These are phyloP conservation scores for Solanum hybrid DNA, from an alignment of 305 asterid species.

Conservation along the genomic window DNA sequence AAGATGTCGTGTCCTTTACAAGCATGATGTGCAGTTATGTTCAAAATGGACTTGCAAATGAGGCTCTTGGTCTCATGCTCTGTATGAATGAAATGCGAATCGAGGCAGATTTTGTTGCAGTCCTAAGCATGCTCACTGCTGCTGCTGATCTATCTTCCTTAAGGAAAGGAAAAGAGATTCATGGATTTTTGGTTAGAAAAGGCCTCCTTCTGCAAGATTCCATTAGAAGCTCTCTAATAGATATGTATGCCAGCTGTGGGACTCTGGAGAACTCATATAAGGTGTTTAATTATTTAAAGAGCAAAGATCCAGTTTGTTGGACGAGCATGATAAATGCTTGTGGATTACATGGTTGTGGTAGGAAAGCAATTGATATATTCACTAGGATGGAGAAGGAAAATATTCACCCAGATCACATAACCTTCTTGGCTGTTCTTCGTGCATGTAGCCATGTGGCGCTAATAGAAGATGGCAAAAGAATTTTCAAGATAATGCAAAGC, in stretches of 20 bases:
- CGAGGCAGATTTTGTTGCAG: conserved; percentile 53
- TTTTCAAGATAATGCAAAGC: conserved; percentile 41
- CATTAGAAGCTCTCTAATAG: conserved; percentile 64
- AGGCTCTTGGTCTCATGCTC: conserved; percentile 56
- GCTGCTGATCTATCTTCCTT: conserved; percentile 50
- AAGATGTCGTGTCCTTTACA: conserved; percentile 68
- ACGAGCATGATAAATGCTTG: conserved; percentile 77
- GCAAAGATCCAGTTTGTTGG: conserved; percentile 48
- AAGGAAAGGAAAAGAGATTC: conserved; percentile 73
- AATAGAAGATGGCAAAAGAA: conserved; percentile 50
- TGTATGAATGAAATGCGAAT: conserved; percentile 41
- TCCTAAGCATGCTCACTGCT: conserved; percentile 51
- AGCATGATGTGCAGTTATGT: conserved; percentile 66
- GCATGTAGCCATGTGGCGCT: conserved; percentile 85
- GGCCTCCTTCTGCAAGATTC: conserved; percentile 35
- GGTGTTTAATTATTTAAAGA: conserved; percentile 30
- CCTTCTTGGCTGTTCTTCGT: conserved; percentile 53
- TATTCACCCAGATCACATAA: conserved; percentile 51
- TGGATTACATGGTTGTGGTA: conserved; percentile 80
- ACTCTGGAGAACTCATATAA: conserved; percentile 42
- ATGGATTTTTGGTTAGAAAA: conserved; percentile 55
- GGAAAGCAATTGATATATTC: conserved; percentile 40
- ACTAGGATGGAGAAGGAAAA: conserved; percentile 41
- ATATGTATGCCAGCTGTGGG: conserved; percentile 79
- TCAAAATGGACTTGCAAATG: conserved; percentile 50